A percentile compares a stretch with the other conserved stretches of the same genome.
These are phyloP conservation scores for Thalassiosira hispida DNA, from an alignment of 352 stramenopile genomes.

Conservation along the genomic window DNA sequence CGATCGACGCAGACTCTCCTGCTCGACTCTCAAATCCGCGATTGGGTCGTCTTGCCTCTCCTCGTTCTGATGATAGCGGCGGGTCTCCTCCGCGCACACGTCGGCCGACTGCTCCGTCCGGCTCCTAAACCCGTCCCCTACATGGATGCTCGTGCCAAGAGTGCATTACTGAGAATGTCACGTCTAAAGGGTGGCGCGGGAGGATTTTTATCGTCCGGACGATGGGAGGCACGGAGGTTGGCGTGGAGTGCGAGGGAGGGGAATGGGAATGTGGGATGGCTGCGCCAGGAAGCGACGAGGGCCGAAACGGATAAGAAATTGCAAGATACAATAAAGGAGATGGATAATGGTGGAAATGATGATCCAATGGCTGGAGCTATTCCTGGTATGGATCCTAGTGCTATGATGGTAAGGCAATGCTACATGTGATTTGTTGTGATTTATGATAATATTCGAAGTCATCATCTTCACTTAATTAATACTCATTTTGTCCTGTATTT, in stretches of 20 bases:
- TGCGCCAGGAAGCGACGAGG: constrained; percentile 49
- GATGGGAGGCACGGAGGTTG: constrained; percentile 62
- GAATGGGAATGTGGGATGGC: constrained; percentile 30
- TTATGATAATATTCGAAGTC: neutral
- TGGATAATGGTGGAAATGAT: constrained; percentile 60
- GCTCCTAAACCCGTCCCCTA: constrained; percentile 29
- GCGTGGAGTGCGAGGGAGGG: constrained; percentile 43
- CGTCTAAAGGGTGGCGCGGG: constrained; percentile 57
- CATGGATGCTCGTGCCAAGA: constrained; percentile 60
- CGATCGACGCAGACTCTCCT: constrained; percentile 64
- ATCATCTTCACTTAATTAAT: constrained; percentile 3
- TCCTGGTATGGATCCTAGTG: constrained; percentile 58
- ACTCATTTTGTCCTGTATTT: constrained; percentile 8
- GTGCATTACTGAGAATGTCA: constrained; percentile 43
- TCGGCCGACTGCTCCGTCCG: constrained; percentile 78
- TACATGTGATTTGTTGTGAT: neutral
- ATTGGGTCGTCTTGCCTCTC: constrained; percentile 95
- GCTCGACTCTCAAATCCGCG: constrained; percentile 81
- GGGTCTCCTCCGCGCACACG: constrained; percentile 84
- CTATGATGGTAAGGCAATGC: constrained; percentile 87
- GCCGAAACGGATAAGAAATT: constrained; percentile 56
- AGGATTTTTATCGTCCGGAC: constrained; percentile 67
- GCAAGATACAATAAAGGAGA: constrained; percentile 55
- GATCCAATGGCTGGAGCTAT: constrained; percentile 94
- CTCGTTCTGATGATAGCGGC: constrained; percentile 93